phyloP scores from a whole-genome alignment of 306 rosid species.

The Trichosanthes truncata region DNA sequence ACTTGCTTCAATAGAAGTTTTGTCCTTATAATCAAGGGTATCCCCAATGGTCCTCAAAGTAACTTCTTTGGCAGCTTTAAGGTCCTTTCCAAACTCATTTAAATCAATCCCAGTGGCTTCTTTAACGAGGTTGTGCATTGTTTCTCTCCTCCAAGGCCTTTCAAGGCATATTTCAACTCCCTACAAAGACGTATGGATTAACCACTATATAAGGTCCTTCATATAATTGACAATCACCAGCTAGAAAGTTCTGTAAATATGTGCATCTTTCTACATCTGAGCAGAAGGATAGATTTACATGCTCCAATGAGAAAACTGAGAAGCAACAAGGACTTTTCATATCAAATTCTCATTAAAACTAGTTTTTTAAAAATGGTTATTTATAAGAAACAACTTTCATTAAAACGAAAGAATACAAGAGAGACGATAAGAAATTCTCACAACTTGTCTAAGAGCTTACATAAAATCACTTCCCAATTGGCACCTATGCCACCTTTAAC shows the following conservation, averaged over 20 bases:
- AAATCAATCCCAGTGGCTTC: conserved; percentile 67
- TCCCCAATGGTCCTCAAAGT: conserved; percentile 41
- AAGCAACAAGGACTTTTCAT: not conserved
- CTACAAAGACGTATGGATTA: conserved; percentile 29
- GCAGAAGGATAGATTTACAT: not conserved
- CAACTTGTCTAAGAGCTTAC: not conserved
- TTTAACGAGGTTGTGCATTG: conserved; percentile 95
- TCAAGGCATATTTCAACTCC: conserved; percentile 77
- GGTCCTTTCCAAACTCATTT: conserved; percentile 52
- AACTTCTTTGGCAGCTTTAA: conserved; percentile 56
- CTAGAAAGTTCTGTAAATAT: not conserved
- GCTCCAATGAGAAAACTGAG: not conserved
- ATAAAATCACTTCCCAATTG: not conserved
- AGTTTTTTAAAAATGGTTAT: not conserved
- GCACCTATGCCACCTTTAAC: not conserved
- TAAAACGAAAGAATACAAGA: not conserved
- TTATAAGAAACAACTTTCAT: not conserved
- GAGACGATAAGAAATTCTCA: not conserved
- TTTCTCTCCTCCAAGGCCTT: conserved; percentile 92
- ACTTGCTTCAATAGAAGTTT: conserved; percentile 59
- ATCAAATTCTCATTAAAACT: not conserved
- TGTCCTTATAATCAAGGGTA: conserved; percentile 58
- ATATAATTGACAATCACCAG: conserved; percentile 6
- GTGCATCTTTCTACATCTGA: not conserved
- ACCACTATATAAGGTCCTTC: not conserved